Conservation (phyloP, 257 asterid species). For the Jacaranda mimosifolia region DNA sequence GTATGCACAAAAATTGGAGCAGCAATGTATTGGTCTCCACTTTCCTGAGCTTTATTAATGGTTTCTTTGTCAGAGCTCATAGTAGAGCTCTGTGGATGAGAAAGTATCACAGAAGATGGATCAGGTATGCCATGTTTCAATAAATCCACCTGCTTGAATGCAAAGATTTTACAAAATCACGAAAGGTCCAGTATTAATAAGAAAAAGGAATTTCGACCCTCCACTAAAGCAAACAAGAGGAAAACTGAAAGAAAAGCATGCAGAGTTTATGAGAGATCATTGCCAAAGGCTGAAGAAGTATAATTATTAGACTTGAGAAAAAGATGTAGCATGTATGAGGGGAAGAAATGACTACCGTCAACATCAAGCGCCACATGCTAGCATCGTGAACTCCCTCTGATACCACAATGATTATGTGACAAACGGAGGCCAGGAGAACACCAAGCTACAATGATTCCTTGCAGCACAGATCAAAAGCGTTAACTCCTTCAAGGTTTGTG, state of each 20-base stretch:
- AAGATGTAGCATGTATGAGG: conserved; percentile 2
- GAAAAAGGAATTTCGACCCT: too few species aligned
- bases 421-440: conserved; percentile 82
- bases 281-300: conserved; percentile 8
- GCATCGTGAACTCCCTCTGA: conserved; percentile 87
- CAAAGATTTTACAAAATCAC: conserved; percentile 26
- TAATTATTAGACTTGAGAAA: not conserved
- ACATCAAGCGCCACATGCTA: conserved; percentile 93
- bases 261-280: not conserved
- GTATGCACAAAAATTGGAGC: conserved; percentile 84
- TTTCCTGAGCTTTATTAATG: conserved; percentile 55
- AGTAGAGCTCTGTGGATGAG: conserved; percentile 63
- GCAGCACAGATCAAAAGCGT: conserved; percentile 54
- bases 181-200: not conserved
- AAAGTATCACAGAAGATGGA: conserved; percentile 75
- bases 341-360: conserved; percentile 62
- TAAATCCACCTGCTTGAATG: conserved; percentile 73
- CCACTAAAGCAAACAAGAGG: too few species aligned
- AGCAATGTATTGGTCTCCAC: conserved; percentile 75
- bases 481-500: conserved; percentile 38
- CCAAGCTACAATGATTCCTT: conserved; percentile 92
- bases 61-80: conserved; percentile 66
- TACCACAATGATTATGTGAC: conserved; percentile 83
- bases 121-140: conserved; percentile 89
- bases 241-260: too few species aligned